Conservation (phyloP, 2,329 filamentous ascomycete genomes). For the Thyridium curvatum region DNA sequence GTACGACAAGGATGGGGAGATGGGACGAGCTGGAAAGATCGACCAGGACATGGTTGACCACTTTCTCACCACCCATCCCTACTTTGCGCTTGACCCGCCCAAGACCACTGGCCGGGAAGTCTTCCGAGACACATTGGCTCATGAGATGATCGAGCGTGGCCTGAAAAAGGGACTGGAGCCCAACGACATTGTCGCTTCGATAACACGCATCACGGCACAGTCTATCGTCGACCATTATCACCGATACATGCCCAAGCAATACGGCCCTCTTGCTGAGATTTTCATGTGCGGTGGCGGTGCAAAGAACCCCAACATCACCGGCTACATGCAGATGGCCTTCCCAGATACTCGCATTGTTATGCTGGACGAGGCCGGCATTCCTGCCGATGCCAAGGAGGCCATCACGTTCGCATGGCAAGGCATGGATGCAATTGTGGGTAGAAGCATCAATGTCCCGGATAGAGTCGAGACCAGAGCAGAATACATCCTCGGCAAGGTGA, state of each 20-base stretch:
- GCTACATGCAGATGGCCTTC: conserved; percentile 42
- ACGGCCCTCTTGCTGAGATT: conserved; percentile 37
- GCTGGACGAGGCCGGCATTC: conserved; percentile 52
- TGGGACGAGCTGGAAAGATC: conserved; percentile 41
- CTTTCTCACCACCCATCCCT: conserved; percentile 38
- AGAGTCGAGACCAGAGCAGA: conserved; percentile 43
- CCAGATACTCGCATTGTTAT: conserved; percentile 43
- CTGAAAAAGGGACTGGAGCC: conserved; percentile 34
- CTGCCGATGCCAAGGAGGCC: conserved; percentile 51
- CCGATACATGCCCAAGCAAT: conserved; percentile 36
- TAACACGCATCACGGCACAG: conserved; percentile 53
- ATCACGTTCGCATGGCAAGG: conserved; percentile 55
- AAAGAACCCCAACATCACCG: conserved; percentile 49
- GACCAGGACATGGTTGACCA: conserved; percentile 44
- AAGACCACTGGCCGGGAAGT: conserved; percentile 55
- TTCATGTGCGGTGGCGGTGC: conserved; percentile 57
- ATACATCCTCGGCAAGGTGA: conserved; percentile 49
- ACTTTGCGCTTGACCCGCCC: conserved; percentile 43
- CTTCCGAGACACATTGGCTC: conserved; percentile 50
- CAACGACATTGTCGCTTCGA: conserved; percentile 49
- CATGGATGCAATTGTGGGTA: conserved; percentile 51
- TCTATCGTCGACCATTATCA: conserved; percentile 44
- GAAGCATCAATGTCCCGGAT: conserved; percentile 45
- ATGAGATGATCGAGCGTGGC: conserved; percentile 42
- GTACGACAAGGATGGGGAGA: conserved; percentile 44